Evolutionary conservation across 139 green algal species (phyloP).

Genomic region (Raphidocelis subcapitata): DNA sequence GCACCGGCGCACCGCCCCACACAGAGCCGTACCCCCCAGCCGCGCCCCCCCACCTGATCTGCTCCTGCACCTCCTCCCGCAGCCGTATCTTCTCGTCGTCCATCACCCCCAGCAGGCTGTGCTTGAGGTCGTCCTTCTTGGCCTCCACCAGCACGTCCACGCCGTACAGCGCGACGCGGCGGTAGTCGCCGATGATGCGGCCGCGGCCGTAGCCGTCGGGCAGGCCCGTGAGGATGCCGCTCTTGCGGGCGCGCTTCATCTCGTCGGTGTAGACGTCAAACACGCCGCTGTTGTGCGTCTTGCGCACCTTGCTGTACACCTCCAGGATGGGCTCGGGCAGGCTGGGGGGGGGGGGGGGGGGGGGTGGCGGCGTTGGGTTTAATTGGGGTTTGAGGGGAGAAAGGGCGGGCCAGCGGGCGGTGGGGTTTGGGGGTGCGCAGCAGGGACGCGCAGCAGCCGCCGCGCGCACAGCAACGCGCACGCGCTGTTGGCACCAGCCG

Average conservation of each 20-base stretch:
- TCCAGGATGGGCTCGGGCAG: constrained; percentile 37
- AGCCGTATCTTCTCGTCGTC: constrained; percentile 63
- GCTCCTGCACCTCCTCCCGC: constrained; percentile 66
- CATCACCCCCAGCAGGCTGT: constrained; percentile 57
- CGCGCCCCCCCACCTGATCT: constrained; percentile 57
- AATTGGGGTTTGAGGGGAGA: no score
- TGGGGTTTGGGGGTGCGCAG: no score
- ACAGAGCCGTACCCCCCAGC: no score
- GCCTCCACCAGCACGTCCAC: constrained; percentile 59
- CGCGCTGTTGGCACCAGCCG: no score
- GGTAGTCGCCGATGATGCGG: constrained; percentile 83
- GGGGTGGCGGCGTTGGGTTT: no score
- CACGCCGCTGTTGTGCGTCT: constrained; percentile 78
- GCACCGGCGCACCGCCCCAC: no score
- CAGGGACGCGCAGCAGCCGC: no score
- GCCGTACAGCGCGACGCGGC: constrained; percentile 75
- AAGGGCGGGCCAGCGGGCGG: no score
- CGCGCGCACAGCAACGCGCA: no score
- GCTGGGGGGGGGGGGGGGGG: no score
- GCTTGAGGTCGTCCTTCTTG: constrained; percentile 62
- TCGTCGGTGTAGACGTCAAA: constrained; percentile 79
- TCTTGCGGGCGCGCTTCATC: constrained; percentile 65
- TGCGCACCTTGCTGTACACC: constrained; percentile 54
- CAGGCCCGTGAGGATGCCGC: constrained; percentile 71
- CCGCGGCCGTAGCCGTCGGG: constrained; percentile 69